Evolutionary conservation across 306 rosid genomes (phyloP), one percentile per base, ranked within the genome.

Genomic region (Rubus parviflorus): DNA sequence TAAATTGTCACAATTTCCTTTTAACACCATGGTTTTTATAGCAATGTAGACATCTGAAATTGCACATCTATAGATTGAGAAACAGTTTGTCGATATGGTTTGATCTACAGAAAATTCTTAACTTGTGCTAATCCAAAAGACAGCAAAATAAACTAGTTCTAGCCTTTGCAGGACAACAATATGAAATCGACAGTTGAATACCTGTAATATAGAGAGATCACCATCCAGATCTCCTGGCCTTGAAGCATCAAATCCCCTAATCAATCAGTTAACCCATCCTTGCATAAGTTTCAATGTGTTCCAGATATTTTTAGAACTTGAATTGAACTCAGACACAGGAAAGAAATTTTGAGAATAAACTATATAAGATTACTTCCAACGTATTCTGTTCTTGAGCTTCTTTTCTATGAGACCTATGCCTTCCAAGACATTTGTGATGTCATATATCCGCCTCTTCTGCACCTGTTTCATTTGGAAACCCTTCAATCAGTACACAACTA

Each of bases 351-450:
- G 22, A 22, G 22, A 61, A 80, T 78, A 77, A 76, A 49, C 72
- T 7, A 11, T 67, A 79, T 83, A 80, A 76, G 38, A 85, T 89
- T 96, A 96, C 99, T 92, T 96, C 98, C 99, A 96, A 74, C 84
- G 97, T 80, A 96, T 92, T 77, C 90, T 91, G 87, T 96, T 96
- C 84, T 96, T 96, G 67, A 92, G 87, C 79, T 89, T 96, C 89
- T 96, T 96, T 89, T 96, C 99, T 20, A 96, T 96, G 80, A 96
- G 99, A 77, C 97, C 99, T 82, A 96, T 88, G 87, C 99, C 99
- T 88, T 96, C 99, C 89, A 96, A 80, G 77, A 96, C 99, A 80
- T 96, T 96, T 72, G 99, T 96, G 72, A 96, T 96, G 87, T 96
- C 99, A 82, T 96, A 96, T 83, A 96, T 96, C 79, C 99, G 90